Conservation (phyloP, 148 eudicot genomes). For the Arctostaphylos glauca region DNA sequence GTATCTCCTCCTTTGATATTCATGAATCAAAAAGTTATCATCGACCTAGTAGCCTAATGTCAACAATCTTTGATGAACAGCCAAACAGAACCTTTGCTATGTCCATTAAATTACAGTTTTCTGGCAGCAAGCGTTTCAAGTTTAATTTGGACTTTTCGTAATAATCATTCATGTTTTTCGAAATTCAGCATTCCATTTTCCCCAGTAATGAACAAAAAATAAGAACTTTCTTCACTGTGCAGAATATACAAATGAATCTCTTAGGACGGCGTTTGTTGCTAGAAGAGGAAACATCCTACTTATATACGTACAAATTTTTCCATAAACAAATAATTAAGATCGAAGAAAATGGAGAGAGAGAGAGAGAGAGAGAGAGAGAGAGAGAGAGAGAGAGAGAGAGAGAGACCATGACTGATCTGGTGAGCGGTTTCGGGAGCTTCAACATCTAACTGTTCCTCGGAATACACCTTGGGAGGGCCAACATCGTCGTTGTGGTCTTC, state of each 20-base stretch:
- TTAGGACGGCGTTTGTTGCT: too few species aligned
- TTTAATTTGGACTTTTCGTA: too few species aligned
- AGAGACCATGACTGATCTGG: slow-evolving; percentile 67
- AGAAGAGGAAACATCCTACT: not conserved
- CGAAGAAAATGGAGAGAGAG: too few species aligned
- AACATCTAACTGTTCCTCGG: slow-evolving; percentile 17
- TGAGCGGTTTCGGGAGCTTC: slow-evolving; percentile 78
- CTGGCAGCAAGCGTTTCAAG: too few species aligned
- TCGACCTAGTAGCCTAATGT: too few species aligned
- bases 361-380: too few species aligned
- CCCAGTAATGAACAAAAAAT: not conserved
- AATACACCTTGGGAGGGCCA: not conserved
- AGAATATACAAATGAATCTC: not conserved
- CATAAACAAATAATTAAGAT: not conserved
- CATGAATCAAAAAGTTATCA: too few species aligned
- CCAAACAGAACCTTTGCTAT: not conserved
- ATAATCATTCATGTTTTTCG: not conserved
- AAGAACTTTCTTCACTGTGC: not conserved
- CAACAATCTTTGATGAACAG: not conserved
- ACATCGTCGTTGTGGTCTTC: not conserved
- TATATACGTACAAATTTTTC: not conserved
- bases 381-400: not conserved
- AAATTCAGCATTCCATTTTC: not conserved
- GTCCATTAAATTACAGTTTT: too few species aligned
- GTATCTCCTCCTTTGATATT: not conserved